Base-by-base conservation (phyloP, 176 grass and related monocot genomes). In the Secale cereale region DNA sequence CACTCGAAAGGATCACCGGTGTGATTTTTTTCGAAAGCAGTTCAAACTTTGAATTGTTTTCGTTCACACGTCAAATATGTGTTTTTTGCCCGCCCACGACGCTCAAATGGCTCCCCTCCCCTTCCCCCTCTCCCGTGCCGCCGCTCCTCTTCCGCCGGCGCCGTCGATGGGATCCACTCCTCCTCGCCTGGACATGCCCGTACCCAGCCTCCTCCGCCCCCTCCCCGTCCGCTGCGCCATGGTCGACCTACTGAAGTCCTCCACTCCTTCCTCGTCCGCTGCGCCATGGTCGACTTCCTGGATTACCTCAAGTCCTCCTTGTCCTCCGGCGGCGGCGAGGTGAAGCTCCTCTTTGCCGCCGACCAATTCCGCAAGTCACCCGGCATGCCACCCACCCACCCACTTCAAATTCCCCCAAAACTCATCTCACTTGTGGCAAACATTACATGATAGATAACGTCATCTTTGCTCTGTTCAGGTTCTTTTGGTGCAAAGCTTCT, bases 201-300 rank as follows among this genome's bases (percentile, higher is more conserved):
- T 43, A 10, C 40, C 3, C 40, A 11, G 40, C 10, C 10, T 43
- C 11, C 40, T 43, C 40, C 11, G 3, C 40, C 40, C 40, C 40
- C 12, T 41, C 40, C 40, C 40, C 40, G 9, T 41, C 40, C 40
- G 40, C 10, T 41, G 40, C 10, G 40, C 40, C 92, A 26, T 95
- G 87, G 81, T 85, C 89, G 91, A 95, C 59, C 93, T 98, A 76
- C 43, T 95, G 74, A 81, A 79, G 74, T 95, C 93, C 2, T 88
- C 91, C 56, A 12, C 41, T 11, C 41, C 41, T 45, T 45, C 12
- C 41, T 4, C 3, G 3, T 4, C 11, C 41, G 12, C 10, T 14
- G 11, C 12, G 12, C 12, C 91, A 26, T 95, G 87, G 83, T 82
- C 87, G 93, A 98, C 59, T 95, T 98, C 82, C 36, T 95, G 78